Conservation (phyloP, 1,284 basidiomycete species). For the Leccinum griseonigrum region DNA sequence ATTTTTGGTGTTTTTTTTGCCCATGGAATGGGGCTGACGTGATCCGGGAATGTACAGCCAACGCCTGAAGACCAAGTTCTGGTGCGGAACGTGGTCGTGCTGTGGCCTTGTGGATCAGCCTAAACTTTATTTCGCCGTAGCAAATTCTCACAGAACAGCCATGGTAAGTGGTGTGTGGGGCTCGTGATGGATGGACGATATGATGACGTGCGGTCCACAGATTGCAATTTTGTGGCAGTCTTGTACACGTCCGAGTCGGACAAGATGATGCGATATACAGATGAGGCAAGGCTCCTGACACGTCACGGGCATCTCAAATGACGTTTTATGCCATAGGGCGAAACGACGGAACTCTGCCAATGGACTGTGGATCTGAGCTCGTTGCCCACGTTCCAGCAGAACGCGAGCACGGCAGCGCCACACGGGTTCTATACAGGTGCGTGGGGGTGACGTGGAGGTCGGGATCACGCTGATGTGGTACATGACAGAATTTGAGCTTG, state of each 20-base stretch:
- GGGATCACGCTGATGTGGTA: background rate
- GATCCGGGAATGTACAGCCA: slow-evolving; percentile 44
- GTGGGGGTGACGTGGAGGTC: background rate
- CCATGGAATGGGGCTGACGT: slow-evolving; percentile 21
- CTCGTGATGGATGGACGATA: background rate
- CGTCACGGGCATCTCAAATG: slow-evolving; percentile 13
- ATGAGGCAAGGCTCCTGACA: slow-evolving; percentile 51
- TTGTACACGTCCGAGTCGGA: slow-evolving; percentile 74
- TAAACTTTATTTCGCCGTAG: slow-evolving; percentile 39
- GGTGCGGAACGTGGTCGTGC: slow-evolving; percentile 42
- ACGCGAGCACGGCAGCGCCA: slow-evolving; percentile 49
- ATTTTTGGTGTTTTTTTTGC: slow-evolving; percentile 11
- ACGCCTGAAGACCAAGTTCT: slow-evolving; percentile 74
- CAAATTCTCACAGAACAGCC: slow-evolving; percentile 67
- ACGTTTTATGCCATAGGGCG: slow-evolving; percentile 44
- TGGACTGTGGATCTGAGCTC: slow-evolving; percentile 81
- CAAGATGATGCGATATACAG: slow-evolving; percentile 74
- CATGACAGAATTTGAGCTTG: slow-evolving; percentile 71
- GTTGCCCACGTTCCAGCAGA: slow-evolving; percentile 72
- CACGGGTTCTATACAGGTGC: slow-evolving; percentile 77
- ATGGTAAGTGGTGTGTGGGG: slow-evolving; percentile 43
- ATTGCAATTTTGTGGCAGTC: slow-evolving; percentile 73
- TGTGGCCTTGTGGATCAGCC: slow-evolving; percentile 1
- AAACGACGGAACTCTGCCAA: slow-evolving; percentile 73
- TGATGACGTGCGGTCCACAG: slow-evolving; percentile 34